Conservation (phyloP, 345 rosid genomes). For the Rubroshorea leprosula region DNA sequence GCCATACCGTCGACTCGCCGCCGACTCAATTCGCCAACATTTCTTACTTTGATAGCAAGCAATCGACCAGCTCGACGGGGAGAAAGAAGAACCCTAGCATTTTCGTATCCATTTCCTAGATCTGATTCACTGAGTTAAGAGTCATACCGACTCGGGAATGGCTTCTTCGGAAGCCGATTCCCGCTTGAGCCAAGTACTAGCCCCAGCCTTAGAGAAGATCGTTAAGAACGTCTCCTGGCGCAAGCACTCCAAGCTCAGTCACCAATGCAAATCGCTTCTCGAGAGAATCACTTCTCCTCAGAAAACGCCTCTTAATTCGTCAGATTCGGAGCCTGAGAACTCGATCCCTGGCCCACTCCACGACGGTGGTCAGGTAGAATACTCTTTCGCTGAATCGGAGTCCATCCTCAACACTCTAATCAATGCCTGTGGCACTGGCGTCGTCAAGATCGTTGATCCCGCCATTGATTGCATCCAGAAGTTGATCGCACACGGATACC, state of each 20-base stretch:
- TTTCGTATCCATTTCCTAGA: constrained; percentile 26
- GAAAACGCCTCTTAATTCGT: constrained; percentile 27
- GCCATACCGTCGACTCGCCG: neutral
- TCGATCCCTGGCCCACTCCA: constrained; percentile 82
- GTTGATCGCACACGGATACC: constrained; percentile 75
- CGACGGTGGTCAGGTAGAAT: constrained; percentile 62
- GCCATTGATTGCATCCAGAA: constrained; percentile 89
- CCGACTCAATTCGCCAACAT: constrained; percentile 13
- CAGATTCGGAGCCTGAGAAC: constrained; percentile 55
- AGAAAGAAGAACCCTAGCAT: constrained; percentile 6
- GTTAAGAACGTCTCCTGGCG: constrained; percentile 96
- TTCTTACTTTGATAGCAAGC: constrained; percentile 5
- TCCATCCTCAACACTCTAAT: constrained; percentile 75
- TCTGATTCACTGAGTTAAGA: constrained; percentile 29
- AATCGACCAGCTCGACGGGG: neutral
- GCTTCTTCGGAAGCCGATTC: constrained; percentile 99
- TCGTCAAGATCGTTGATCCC: constrained; percentile 89
- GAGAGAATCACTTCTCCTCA: constrained; percentile 53
- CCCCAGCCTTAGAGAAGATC: constrained; percentile 82
- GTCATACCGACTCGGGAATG: constrained; percentile 69
- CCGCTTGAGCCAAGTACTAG: constrained; percentile 68
- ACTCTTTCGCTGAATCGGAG: constrained; percentile 82
- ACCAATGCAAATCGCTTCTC: constrained; percentile 87
- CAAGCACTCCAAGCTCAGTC: constrained; percentile 93
- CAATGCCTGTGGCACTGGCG: constrained; percentile 60